Conservation (phyloP, 495 filamentous ascomycete genomes). For the Staphylotrichum tortipilum region DNA sequence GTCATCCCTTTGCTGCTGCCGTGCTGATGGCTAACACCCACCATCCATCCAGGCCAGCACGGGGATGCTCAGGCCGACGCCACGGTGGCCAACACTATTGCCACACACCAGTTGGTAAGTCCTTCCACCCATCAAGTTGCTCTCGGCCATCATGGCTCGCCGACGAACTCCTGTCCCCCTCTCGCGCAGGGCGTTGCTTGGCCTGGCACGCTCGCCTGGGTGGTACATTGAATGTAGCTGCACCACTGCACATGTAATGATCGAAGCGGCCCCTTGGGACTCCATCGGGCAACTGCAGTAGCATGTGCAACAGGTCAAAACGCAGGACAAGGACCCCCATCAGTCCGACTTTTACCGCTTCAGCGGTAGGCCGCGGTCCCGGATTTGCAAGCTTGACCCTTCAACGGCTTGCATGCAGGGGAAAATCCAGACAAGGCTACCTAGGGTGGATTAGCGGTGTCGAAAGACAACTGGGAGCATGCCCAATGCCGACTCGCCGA, state of each 20-base stretch:
- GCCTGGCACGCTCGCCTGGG: too few species aligned
- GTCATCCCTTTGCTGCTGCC: too few species aligned
- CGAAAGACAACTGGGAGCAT: not conserved
- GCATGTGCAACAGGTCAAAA: not conserved
- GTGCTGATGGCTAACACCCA: too few species aligned
- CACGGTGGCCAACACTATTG: too few species aligned
- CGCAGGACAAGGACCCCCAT: not conserved
- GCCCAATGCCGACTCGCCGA: not conserved
- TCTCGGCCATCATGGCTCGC: too few species aligned
- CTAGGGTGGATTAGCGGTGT: constrained; percentile 5
- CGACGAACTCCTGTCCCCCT: too few species aligned
- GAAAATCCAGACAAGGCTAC: not conserved
- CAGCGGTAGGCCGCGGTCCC: not conserved
- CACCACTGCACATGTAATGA: not conserved
- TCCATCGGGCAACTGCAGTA: not conserved
- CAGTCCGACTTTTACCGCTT: not conserved
- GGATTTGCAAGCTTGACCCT: constrained; percentile 2
- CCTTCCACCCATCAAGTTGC: too few species aligned
- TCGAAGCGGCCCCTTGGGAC: not conserved
- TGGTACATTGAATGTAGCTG: too few species aligned
- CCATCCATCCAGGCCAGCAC: too few species aligned
- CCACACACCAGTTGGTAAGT: too few species aligned
- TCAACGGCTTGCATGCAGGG: constrained; percentile 5
- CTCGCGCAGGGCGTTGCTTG: too few species aligned
- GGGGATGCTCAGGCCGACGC: too few species aligned